These are phyloP conservation scores for Ophiostoma novo-ulmi DNA, from an alignment of 2,329 filamentous ascomycete genomes.

Conservation along the genomic window DNA sequence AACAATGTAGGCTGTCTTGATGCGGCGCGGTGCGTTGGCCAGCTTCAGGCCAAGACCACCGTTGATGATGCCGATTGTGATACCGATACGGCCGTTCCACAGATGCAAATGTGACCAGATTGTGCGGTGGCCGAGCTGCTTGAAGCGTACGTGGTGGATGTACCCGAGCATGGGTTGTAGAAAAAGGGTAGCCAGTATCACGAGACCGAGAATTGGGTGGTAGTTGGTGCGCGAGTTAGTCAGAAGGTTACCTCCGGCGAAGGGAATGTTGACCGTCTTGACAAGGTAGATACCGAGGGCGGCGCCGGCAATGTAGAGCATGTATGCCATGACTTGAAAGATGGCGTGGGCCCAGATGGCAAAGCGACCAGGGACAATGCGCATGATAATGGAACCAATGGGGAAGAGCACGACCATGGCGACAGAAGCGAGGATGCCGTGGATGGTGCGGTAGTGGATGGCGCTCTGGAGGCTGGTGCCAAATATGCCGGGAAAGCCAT, in stretches of 20 bases:
- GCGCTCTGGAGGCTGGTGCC: constrained; percentile 33
- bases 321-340: constrained; percentile 37
- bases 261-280: constrained; percentile 33
- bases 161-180: constrained; percentile 41
- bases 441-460: constrained; percentile 35
- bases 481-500: constrained; percentile 26
- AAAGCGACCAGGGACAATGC: constrained; percentile 36
- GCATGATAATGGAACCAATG: constrained; percentile 41
- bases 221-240: constrained; percentile 34
- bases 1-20: constrained; percentile 38
- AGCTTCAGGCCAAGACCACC: constrained; percentile 42
- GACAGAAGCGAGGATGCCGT: constrained; percentile 40
- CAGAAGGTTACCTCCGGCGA: constrained; percentile 33
- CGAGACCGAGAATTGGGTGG: constrained; percentile 46
- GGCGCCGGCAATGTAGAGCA: constrained; percentile 38
- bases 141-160: constrained; percentile 42
- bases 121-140: constrained; percentile 36
- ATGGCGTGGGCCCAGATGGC: constrained; percentile 39
- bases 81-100: constrained; percentile 39
- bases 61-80: constrained; percentile 43
- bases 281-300: constrained; percentile 43
- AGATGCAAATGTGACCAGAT: constrained; percentile 42
- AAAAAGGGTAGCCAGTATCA: constrained; percentile 38
- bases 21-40: constrained; percentile 30
- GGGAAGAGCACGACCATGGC: constrained; percentile 44